These are phyloP conservation scores for Lactarius quietus DNA, from an alignment of 768 basidiomycete genomes.

Conservation along the genomic window DNA sequence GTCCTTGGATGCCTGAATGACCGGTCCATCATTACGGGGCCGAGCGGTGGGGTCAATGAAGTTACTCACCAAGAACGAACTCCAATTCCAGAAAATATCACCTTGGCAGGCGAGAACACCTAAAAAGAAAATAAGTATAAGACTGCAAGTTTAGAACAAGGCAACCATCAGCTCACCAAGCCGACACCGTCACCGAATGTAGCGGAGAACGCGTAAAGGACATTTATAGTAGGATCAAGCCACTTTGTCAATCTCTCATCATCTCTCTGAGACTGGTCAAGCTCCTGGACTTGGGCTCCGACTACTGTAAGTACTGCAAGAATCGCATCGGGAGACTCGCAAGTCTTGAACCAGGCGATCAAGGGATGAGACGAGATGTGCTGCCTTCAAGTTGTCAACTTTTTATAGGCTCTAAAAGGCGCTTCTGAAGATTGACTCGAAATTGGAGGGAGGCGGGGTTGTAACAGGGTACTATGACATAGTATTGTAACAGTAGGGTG, in stretches of 20 bases:
- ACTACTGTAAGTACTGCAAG: neutral
- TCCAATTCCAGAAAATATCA: slow-evolving; percentile 1
- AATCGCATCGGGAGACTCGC: neutral
- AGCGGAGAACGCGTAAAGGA: neutral
- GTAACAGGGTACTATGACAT: too few species aligned
- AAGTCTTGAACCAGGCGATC: neutral
- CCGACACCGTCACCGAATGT: neutral
- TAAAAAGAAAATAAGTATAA: neutral
- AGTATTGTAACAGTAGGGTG: too few species aligned
- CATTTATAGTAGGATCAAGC: neutral
- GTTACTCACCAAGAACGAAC: neutral
- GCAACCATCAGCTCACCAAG: neutral
- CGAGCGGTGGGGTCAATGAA: too few species aligned
- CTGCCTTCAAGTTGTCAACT: neutral
- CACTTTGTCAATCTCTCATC: neutral
- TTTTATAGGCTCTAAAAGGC: neutral
- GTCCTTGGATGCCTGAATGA: neutral
- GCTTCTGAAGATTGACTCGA: neutral
- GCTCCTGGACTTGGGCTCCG: neutral
- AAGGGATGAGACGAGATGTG: neutral
- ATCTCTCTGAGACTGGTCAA: neutral
- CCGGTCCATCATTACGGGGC: neutral
- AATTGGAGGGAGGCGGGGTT: too few species aligned
- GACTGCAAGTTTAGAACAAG: neutral
- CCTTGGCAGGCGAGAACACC: neutral